Percentiles rank a stretch among this genome's conserved stretches.
phyloP scores from a whole-genome alignment of 202 grass and related monocot species.

The Elaeis oleifera region DNA sequence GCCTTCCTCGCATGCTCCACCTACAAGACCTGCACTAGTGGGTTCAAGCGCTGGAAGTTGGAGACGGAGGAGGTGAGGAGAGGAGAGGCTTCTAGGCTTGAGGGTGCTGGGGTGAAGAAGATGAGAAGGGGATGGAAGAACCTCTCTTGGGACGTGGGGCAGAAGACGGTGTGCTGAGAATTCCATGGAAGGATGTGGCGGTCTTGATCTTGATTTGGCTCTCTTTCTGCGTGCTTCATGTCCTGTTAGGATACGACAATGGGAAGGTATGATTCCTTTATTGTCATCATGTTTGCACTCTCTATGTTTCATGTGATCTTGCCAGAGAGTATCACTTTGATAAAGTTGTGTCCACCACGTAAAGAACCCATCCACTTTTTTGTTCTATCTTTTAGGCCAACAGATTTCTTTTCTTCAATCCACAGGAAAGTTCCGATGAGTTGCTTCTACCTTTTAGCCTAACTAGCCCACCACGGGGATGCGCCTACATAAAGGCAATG shows the following conservation, averaged over 20 bases:
- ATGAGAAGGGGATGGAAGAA: slow-evolving; percentile 11
- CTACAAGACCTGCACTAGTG: slow-evolving; percentile 54
- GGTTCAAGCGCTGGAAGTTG: slow-evolving; percentile 41
- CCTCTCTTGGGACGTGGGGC: slow-evolving; percentile 32
- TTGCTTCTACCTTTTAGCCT: no score
- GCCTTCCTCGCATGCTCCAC: slow-evolving; percentile 61
- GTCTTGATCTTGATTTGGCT: slow-evolving; percentile 54
- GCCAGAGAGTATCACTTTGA: no score
- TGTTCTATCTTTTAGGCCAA: no score
- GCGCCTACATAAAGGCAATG: no score
- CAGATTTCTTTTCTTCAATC: no score
- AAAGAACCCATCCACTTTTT: no score
- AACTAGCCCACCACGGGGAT: no score
- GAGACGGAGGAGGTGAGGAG: neutral
- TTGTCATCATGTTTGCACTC: neutral
- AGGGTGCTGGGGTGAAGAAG: slow-evolving; percentile 8
- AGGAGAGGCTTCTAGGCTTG: no score
- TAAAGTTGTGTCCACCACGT: no score
- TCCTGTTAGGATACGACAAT: slow-evolving; percentile 60
- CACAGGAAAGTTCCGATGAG: no score
- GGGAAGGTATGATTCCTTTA: slow-evolving; percentile 48
- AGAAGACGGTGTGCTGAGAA: neutral
- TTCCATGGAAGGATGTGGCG: slow-evolving; percentile 49
- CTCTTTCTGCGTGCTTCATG: slow-evolving; percentile 73
- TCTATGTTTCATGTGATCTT: neutral